phyloP scores from a whole-genome alignment of 805 yeast genomes.

The Ogataea nonfermentans region DNA sequence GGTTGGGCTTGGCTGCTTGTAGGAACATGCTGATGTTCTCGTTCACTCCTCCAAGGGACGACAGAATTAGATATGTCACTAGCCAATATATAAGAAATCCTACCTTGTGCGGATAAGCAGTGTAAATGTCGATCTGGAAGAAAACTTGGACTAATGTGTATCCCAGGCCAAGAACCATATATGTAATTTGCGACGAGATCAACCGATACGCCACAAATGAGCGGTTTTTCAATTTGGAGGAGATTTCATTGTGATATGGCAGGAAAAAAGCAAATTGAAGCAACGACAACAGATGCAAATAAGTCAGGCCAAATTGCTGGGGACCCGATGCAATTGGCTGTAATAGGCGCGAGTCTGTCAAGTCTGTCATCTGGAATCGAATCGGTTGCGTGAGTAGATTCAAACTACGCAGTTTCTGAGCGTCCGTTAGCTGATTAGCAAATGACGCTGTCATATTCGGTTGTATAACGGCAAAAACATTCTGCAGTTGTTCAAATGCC shows the following conservation, averaged over 20 bases:
- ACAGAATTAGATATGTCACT: conserved; percentile 58
- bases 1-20: conserved; percentile 52
- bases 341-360: conserved; percentile 40
- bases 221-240: conserved; percentile 42
- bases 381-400: conserved; percentile 14
- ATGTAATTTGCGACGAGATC: conserved; percentile 48
- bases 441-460: conserved; percentile 14
- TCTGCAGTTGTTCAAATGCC: conserved; percentile 36
- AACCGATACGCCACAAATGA: conserved; percentile 54
- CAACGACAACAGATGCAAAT: conserved; percentile 62
- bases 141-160: conserved; percentile 61
- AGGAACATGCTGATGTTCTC: conserved; percentile 57
- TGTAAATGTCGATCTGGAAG: conserved; percentile 58
- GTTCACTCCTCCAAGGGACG: conserved; percentile 67
- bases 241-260: conserved; percentile 49
- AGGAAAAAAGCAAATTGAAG: conserved; percentile 61
- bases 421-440: conserved; percentile 1
- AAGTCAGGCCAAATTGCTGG: conserved; percentile 67
- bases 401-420: conserved; percentile 5
- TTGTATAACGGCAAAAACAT: conserved; percentile 21
- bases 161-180: conserved; percentile 50
- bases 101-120: conserved; percentile 51
- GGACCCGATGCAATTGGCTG: conserved; percentile 57
- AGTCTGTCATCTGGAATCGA: conserved; percentile 41
- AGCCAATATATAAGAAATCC: conserved; percentile 75